A percentile compares a stretch with the other conserved stretches of the same genome.
Conservation (phyloP, 225 moss, liverwort and hornwort genomes). For the Pseudisothecium myosuroides region DNA sequence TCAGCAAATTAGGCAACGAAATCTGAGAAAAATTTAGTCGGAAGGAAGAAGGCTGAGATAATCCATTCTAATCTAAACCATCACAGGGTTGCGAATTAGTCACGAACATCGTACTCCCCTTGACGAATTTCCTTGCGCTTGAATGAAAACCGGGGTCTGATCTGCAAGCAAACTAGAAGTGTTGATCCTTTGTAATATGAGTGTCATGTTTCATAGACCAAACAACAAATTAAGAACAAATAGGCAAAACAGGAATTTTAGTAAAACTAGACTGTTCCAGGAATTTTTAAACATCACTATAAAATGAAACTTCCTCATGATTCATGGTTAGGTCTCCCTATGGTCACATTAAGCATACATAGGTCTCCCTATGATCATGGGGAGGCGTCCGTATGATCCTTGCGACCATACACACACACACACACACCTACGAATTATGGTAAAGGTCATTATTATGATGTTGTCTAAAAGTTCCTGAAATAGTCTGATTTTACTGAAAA, state of each 20-base stretch:
- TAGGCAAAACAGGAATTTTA: not conserved
- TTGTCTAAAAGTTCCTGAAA: not conserved
- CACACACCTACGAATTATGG: not conserved
- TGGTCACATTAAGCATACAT: too few relatives aligned
- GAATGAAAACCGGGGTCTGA: constrained; percentile 76
- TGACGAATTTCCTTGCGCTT: constrained; percentile 77
- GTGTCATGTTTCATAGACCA: not conserved
- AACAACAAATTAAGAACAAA: not conserved
- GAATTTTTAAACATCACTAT: not conserved
- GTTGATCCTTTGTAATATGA: not conserved
- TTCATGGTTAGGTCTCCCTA: not conserved
- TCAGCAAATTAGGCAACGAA: not conserved
- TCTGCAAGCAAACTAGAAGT: constrained; percentile 25
- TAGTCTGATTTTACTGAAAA: not conserved
- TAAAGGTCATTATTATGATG: not conserved
- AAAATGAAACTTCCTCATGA: not conserved
- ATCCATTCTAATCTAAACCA: not conserved
- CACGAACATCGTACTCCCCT: constrained; percentile 79
- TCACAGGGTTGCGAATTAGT: not conserved
- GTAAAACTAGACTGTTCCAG: not conserved
- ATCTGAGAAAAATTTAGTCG: not conserved
- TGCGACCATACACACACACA: too few relatives aligned
- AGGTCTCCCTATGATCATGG: too few relatives aligned
- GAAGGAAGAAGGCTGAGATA: not conserved
- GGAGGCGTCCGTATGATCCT: too few relatives aligned